Percentiles rank a stretch among this genome's conserved stretches.
Conservation (phyloP, 2,329 filamentous ascomycete species). For the Penicillium sp. region DNA sequence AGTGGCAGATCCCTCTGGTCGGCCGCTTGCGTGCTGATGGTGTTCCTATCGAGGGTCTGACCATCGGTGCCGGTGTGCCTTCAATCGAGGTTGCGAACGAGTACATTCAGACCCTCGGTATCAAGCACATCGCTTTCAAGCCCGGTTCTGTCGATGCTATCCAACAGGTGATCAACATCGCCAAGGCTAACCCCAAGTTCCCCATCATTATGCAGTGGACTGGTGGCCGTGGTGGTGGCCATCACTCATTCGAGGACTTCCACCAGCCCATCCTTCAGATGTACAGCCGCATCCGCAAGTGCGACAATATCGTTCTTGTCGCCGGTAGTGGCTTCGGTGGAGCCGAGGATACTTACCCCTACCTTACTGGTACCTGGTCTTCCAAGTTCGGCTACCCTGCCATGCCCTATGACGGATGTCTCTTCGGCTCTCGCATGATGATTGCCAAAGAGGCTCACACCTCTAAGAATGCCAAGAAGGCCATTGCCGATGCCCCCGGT, state of each 20-base stretch:
- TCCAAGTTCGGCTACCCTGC: slow-evolving; percentile 79
- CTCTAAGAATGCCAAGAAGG: slow-evolving; percentile 81
- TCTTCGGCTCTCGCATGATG: slow-evolving; percentile 94
- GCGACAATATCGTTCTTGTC: slow-evolving; percentile 81
- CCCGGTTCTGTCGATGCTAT: slow-evolving; percentile 86
- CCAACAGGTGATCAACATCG: slow-evolving; percentile 86
- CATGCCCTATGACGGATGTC: slow-evolving; percentile 90
- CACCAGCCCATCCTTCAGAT: slow-evolving; percentile 87
- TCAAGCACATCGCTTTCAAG: slow-evolving; percentile 95
- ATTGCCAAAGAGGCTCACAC: slow-evolving; percentile 89
- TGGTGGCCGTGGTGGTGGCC: slow-evolving; percentile 86
- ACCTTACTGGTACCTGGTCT: slow-evolving; percentile 88
- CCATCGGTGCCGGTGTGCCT: slow-evolving; percentile 89
- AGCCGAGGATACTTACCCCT: slow-evolving; percentile 86
- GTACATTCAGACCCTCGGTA: slow-evolving; percentile 86
- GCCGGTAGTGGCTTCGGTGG: slow-evolving; percentile 91
- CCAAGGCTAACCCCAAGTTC: slow-evolving; percentile 89
- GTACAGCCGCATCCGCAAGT: slow-evolving; percentile 83
- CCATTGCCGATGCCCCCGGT: slow-evolving; percentile 81
- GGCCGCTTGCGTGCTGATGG: slow-evolving; percentile 68
- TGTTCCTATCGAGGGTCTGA: slow-evolving; percentile 86
- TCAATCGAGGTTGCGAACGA: slow-evolving; percentile 91
- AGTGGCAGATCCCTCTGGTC: slow-evolving; percentile 54
- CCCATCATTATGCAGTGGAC: slow-evolving; percentile 95
- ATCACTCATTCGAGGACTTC: slow-evolving; percentile 95